Evolutionary conservation across 2,329 filamentous ascomycete genomes (phyloP).

Genomic region (Apiospora rasikravindrae): DNA sequence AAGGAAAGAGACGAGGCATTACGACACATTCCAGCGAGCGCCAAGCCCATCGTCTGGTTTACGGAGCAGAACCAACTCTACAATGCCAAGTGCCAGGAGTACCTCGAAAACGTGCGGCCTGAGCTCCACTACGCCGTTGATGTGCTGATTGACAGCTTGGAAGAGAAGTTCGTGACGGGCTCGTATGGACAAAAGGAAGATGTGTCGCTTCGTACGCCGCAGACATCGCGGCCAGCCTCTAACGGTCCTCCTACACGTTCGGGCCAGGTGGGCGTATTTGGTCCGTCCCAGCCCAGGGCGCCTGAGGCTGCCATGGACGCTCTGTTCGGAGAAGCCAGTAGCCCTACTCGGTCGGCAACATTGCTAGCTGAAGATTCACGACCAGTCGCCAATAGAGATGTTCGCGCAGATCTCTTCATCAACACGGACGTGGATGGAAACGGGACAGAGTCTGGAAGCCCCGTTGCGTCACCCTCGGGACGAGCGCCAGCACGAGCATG

Average conservation of each 20-base stretch:
- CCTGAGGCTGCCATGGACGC: slow-evolving; percentile 1
- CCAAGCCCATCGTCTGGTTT: background rate
- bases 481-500: background rate
- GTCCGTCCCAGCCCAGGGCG: slow-evolving; percentile 3
- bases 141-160: background rate
- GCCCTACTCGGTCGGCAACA: background rate
- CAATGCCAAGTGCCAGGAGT: background rate
- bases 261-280: background rate
- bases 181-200: background rate
- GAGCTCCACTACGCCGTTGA: slow-evolving; percentile 2
- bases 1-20: background rate
- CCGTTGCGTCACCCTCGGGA: background rate
- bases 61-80: background rate
- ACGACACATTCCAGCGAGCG: background rate
- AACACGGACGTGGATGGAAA: background rate
- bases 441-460: background rate
- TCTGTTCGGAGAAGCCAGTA: background rate
- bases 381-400: background rate
- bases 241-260: background rate
- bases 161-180: background rate
- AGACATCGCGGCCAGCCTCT: background rate
- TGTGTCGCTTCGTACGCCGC: background rate
- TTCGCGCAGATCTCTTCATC: background rate
- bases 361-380: background rate
- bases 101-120: background rate